Percentiles rank a stretch among this genome's conserved stretches.
phyloP scores from a whole-genome alignment of 768 basidiomycete genomes.

The Trichaptum fuscoviolaceum region DNA sequence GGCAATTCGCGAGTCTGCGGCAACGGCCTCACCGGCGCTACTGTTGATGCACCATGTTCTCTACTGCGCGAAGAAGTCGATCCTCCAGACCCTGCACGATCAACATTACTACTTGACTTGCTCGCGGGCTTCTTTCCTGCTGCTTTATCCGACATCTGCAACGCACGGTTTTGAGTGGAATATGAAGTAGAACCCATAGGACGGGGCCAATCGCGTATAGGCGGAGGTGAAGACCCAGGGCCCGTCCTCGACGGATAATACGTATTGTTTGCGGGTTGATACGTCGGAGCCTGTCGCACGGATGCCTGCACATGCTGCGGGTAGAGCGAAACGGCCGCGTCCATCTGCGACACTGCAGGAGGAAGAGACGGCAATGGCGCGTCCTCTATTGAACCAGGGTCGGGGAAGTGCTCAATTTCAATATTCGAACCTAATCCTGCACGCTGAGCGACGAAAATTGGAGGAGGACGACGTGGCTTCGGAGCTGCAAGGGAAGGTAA shows the following conservation, averaged over 20 bases:
- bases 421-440: constrained; percentile 39
- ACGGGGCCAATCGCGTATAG: constrained; percentile 43
- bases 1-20: neutral
- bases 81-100: neutral
- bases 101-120: neutral
- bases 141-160: constrained; percentile 3
- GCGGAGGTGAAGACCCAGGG: constrained; percentile 14
- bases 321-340: constrained; percentile 27
- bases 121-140: neutral
- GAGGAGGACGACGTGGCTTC: constrained; percentile 32
- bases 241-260: constrained; percentile 13
- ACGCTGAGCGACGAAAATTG: constrained; percentile 27
- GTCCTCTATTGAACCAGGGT: constrained; percentile 19
- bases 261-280: constrained; percentile 13
- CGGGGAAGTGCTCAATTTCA: constrained; percentile 43
- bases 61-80: neutral
- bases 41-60: neutral
- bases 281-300: constrained; percentile 9
- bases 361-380: constrained; percentile 13
- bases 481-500: constrained; percentile 38
- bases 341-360: constrained; percentile 11
- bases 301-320: constrained; percentile 23
- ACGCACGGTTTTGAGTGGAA: constrained; percentile 9
- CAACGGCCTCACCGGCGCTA: neutral
- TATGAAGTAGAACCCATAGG: neutral